A percentile compares a stretch with the other conserved stretches of the same genome.
These are phyloP conservation scores for Fusarium tuaranense DNA, from an alignment of 2,329 filamentous ascomycete genomes.

Conservation along the genomic window DNA sequence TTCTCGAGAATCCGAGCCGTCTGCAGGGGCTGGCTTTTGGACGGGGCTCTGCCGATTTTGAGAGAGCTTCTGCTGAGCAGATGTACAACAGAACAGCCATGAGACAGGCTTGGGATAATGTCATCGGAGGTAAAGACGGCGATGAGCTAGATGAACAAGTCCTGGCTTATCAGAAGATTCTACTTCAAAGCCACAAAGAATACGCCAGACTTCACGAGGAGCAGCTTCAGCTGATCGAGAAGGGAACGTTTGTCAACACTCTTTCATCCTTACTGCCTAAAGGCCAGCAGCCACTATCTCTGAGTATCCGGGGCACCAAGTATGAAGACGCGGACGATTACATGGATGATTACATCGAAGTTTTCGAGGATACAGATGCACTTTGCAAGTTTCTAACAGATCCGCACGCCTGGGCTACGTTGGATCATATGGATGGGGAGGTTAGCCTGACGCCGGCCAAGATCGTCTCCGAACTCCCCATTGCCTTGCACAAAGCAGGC, in stretches of 20 bases:
- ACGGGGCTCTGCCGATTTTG: not conserved
- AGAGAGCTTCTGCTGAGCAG: not conserved
- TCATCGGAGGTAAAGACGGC: not conserved
- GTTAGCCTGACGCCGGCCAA: not conserved
- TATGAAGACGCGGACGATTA: too few relatives aligned
- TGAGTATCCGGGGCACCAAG: not conserved
- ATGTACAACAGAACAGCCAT: not conserved
- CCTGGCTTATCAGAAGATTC: not conserved
- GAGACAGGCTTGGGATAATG: not conserved
- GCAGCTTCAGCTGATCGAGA: not conserved
- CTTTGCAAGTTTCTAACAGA: not conserved
- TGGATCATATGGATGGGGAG: not conserved
- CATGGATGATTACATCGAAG: not conserved
- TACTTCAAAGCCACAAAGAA: not conserved
- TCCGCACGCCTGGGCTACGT: not conserved
- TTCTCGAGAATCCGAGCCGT: not conserved
- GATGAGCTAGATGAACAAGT: not conserved
- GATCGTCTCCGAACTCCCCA: not conserved
- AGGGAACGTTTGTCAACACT: not conserved
- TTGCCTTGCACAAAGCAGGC: not conserved
- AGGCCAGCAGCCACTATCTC: not conserved
- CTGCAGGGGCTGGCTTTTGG: not conserved
- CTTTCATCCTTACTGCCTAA: not conserved
- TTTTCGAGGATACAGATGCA: not conserved
- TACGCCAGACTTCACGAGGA: not conserved